Conservation (phyloP, 2,329 filamentous ascomycete genomes). For the Parastagonospora avenae region DNA sequence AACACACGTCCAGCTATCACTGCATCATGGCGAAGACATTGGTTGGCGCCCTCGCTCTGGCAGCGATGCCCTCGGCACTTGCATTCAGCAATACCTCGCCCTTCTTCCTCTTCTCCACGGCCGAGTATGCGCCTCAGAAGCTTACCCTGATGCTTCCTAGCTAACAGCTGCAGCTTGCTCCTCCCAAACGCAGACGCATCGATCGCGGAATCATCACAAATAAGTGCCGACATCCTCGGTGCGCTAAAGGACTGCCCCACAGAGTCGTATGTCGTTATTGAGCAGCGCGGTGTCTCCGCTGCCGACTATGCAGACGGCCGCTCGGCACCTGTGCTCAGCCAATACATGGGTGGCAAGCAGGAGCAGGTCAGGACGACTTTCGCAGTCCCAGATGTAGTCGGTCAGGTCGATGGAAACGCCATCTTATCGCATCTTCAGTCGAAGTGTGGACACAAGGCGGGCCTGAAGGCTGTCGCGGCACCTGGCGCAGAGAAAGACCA, state of each 20-base stretch:
- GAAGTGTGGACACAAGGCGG: slow-evolving; percentile 53
- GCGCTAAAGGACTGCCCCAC: slow-evolving; percentile 71
- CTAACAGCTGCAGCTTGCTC: slow-evolving; percentile 38
- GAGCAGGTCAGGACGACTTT: slow-evolving; percentile 60
- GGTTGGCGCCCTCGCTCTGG: slow-evolving; percentile 55
- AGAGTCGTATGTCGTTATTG: slow-evolving; percentile 75
- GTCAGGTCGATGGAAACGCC: slow-evolving; percentile 51
- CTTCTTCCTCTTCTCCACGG: slow-evolving; percentile 85
- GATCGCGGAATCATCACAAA: slow-evolving; percentile 51
- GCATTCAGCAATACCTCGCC: slow-evolving; percentile 89
- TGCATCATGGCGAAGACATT: slow-evolving; percentile 51
- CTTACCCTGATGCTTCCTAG: slow-evolving; percentile 14
- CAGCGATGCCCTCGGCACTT: slow-evolving; percentile 61
- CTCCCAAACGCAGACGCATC: slow-evolving; percentile 30
- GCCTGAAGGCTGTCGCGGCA: slow-evolving; percentile 17
- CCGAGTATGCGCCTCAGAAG: slow-evolving; percentile 64
- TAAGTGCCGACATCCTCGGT: slow-evolving; percentile 50
- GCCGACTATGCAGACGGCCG: slow-evolving; percentile 66
- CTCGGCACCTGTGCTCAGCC: slow-evolving; percentile 60
- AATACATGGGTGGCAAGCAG: slow-evolving; percentile 55
- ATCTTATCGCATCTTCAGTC: slow-evolving; percentile 52
- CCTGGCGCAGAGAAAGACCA: slow-evolving; percentile 17
- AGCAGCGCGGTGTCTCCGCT: slow-evolving; percentile 74
- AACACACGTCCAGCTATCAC: slow-evolving; percentile 10
- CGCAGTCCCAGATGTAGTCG: slow-evolving; percentile 60